Conservation (phyloP, 2,329 filamentous ascomycete genomes). For the Hymenoscyphus fructigenus region DNA sequence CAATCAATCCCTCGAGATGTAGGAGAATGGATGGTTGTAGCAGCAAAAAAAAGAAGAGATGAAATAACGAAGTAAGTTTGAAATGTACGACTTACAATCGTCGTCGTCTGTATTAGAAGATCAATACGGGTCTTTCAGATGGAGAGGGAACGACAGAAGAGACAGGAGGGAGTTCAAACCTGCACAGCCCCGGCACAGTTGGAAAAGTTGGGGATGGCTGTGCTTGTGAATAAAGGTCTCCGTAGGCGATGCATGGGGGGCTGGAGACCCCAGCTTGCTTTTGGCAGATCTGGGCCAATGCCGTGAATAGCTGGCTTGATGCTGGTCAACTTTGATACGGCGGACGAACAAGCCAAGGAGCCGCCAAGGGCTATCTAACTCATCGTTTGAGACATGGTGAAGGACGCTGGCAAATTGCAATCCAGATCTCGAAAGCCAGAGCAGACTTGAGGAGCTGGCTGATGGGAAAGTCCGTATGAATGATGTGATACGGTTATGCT, state of each 20-base stretch:
- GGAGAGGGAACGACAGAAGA: not conserved
- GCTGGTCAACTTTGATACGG: conserved; percentile 3
- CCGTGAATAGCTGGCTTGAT: not conserved
- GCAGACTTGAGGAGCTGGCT: not conserved
- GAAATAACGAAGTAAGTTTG: not conserved
- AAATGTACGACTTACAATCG: not conserved
- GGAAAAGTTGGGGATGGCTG: too few species aligned
- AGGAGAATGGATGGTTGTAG: not conserved
- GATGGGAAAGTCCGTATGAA: not conserved
- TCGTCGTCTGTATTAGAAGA: conserved; percentile 2
- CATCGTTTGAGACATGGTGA: not conserved
- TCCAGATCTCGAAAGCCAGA: not conserved
- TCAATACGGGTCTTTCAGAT: not conserved
- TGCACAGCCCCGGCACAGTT: conserved; percentile 6
- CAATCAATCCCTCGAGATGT: too few species aligned
- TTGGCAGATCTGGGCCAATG: not conserved
- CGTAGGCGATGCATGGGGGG: not conserved
- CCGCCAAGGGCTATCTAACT: not conserved
- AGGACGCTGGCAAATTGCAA: not conserved
- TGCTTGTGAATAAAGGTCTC: not conserved
- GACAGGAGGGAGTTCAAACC: not conserved
- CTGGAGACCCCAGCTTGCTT: not conserved
- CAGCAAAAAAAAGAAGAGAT: not conserved
- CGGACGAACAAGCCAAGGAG: conserved; percentile 9
- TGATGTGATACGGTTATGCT: too few species aligned